Evolutionary conservation across 805 yeast species (phyloP), one percentile per base, ranked within the genome.

Genomic region (Schwanniomyces sp.): DNA sequence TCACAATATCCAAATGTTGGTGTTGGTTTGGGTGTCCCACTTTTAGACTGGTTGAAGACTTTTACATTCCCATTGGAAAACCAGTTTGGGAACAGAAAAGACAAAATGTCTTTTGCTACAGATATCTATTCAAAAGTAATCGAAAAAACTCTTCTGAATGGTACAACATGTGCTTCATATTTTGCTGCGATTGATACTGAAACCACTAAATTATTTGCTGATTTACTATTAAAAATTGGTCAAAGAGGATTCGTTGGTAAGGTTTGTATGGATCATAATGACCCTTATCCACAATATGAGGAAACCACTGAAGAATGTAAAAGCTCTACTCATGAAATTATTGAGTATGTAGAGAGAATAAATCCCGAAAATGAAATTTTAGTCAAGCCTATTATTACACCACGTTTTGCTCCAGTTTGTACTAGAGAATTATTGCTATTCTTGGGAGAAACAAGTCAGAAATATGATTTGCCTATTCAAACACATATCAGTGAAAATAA

Each of bases 371-470:
- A 76, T 30, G 76, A 79, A 16, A 52, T 72, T 3, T 54, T 71
- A 50, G 77, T 92, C 12, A 70, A 77, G 43, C 96, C 98, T 0
- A 83, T 91, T 11, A 55, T 92, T 9, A 92, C 98, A 1, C 98
- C 99, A 7, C 72, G 99, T 48, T 92, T 92, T 71, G 98, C 98
- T 0, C 96, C 96, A 2, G 80, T 88, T 16, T 92, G 97, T 61
- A 75, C 89, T 3, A 69, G 79, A 21, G 78, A 80, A 43, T 70
- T 89, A 34, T 68, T 92, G 70, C 59, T 60, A 7, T 75, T 81
- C 74, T 72, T 91, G 46, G 95, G 95, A 2, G 64, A 75, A 5
- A 61, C 86, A 24, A 56, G 68, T 12, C 74, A 83, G n/a, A 56
- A 65, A 21, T 55, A 71, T 6, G 61, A 78, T 30, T 69, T 87